phyloP scores from a whole-genome alignment of 2,329 filamentous ascomycete species.

The Aspergillus pseudoviridinutans region DNA sequence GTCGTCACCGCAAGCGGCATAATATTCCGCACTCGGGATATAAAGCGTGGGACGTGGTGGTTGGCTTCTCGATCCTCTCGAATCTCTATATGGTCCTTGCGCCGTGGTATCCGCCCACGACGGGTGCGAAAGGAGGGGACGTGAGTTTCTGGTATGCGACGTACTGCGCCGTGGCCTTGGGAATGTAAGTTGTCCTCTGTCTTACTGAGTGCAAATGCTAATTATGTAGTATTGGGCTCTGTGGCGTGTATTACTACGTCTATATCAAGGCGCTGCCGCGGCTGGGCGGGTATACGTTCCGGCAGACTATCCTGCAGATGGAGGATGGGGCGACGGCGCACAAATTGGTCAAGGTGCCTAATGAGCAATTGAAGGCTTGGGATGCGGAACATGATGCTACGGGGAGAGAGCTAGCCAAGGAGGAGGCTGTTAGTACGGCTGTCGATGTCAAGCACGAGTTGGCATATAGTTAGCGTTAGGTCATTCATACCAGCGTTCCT shows the following conservation, averaged over 20 bases:
- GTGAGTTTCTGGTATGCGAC: constrained; percentile 73
- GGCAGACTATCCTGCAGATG: constrained; percentile 52
- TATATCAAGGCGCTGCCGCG: constrained; percentile 58
- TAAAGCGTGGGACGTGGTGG: constrained; percentile 54
- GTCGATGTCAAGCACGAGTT: background rate
- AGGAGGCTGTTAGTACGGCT: background rate
- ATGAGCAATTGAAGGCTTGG: constrained; percentile 52
- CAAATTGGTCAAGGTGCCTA: constrained; percentile 53
- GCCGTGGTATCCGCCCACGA: constrained; percentile 67
- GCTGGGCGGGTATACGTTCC: constrained; percentile 51
- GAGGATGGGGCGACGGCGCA: constrained; percentile 49
- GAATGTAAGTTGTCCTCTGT: constrained; percentile 48
- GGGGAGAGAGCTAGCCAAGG: constrained; percentile 17
- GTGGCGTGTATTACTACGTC: constrained; percentile 54
- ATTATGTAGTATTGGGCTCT: constrained; percentile 45
- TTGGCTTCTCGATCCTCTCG: constrained; percentile 58
- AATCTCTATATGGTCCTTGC: constrained; percentile 63
- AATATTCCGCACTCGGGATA: constrained; percentile 51
- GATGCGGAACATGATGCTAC: constrained; percentile 54
- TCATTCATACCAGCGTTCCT: background rate
- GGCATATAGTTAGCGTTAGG: background rate
- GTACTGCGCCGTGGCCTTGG: constrained; percentile 62
- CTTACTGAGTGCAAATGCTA: background rate
- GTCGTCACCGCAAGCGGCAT: constrained; percentile 51
- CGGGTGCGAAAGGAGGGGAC: constrained; percentile 57